Evolutionary conservation across 2,329 filamentous ascomycete genomes (phyloP).

Genomic region (Phialophora expanda): DNA sequence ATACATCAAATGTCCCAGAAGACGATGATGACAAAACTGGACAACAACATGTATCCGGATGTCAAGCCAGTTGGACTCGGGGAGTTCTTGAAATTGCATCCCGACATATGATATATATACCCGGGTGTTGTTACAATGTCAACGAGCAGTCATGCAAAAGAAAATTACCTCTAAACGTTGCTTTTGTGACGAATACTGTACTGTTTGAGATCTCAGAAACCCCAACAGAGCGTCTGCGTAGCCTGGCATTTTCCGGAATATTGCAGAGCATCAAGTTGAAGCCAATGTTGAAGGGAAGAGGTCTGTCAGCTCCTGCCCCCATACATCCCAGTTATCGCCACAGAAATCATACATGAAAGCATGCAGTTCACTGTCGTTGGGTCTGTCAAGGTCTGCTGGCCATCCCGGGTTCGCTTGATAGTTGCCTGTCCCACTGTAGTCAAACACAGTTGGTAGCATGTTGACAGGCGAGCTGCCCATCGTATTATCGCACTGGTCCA

Average conservation of each 20-base stretch:
- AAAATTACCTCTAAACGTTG: neutral
- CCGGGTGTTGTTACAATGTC: neutral
- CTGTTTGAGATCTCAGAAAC: neutral
- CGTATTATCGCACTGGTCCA: neutral
- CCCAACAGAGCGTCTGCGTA: neutral
- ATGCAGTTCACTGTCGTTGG: constrained; percentile 5
- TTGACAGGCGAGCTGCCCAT: neutral
- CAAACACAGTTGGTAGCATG: neutral
- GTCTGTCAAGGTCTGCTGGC: constrained; percentile 1
- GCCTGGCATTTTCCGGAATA: neutral
- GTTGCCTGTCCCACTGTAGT: neutral
- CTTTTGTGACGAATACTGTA: neutral
- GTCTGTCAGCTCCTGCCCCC: constrained; percentile 13
- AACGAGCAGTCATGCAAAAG: neutral
- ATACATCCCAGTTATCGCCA: constrained; percentile 19
- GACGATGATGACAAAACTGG: constrained; percentile 7
- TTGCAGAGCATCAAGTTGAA: neutral
- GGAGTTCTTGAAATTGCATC: constrained; percentile 8
- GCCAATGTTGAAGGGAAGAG: neutral
- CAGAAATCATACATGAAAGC: constrained; percentile 23
- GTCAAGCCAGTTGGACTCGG: neutral
- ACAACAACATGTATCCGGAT: constrained; percentile 8
- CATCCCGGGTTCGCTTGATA: neutral
- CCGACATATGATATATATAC: constrained; percentile 7
- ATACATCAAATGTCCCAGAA: constrained; percentile 9